Evolutionary conservation across 768 basidiomycete species (phyloP), one percentile per base, ranked within the genome.

Genomic region (Saitozyma sp.): DNA sequence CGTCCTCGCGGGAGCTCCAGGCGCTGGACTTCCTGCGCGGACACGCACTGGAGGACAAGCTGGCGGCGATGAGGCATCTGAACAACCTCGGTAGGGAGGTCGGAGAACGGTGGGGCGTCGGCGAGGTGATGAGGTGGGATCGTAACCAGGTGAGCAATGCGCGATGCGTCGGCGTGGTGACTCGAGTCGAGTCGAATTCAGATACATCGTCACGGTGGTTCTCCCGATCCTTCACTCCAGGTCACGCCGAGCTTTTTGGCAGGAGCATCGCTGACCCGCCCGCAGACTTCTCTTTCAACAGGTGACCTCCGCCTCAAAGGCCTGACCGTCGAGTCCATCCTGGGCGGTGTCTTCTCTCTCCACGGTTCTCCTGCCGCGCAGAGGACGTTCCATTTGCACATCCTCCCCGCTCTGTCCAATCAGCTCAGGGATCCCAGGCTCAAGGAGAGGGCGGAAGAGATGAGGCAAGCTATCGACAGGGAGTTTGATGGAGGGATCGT

Each of bases 311-410:
- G 68, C 46, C 68, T 76, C 54, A 59, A 68, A 54, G 74, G 74
- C 14, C 56, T 65, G 53, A 55, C 65, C 16, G 59, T 71, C 17
- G 72, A 76, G 62, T 57, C 74, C 10, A 68, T 74, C 54, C 52
- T 76, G 14, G 74, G 74, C n/a, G 74, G 62, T 14, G 52, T 71
- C 9, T 76, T 63, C 54, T 61, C 66, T 11, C 61, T 69, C 41
- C 59, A 53, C 60, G 78, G 78, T 17, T 73, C 73, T 49, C 75
- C 78, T 10, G 76, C 76, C 8, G 76, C 76, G 1, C 74, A 77
- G 16, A 68, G 78, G n/a, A 57, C 74, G 19, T 79, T 79, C 68
- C 78, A 79, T 56, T 53, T 63, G 11, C 59, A 62, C 29, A 56
- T 79, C 56, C 60, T 79, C 9, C 78, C 78, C 2, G 63, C 66